Conservation (phyloP, 2,329 filamentous ascomycete genomes). For the Thelonectria rubi region DNA sequence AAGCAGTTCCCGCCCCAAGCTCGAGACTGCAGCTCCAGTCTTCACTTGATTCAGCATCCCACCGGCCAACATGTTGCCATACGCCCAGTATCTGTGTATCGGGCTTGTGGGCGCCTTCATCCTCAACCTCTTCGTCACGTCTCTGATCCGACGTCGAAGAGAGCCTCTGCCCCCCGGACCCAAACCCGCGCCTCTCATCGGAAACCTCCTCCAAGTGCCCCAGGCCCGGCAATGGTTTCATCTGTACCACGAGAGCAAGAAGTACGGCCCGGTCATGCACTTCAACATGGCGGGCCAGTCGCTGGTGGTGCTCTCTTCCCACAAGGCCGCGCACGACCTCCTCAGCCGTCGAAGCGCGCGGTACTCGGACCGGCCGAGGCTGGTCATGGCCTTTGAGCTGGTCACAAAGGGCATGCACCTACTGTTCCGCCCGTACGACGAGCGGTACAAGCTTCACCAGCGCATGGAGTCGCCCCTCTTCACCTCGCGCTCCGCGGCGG, state of each 20-base stretch:
- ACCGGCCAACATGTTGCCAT: background rate
- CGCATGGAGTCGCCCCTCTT: constrained; percentile 50
- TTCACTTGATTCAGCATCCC: background rate
- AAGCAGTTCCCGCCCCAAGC: background rate
- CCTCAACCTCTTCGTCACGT: background rate
- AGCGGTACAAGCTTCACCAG: constrained; percentile 50
- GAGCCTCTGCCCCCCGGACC: constrained; percentile 46
- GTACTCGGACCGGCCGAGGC: constrained; percentile 39
- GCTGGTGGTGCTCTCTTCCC: constrained; percentile 34
- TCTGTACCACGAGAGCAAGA: constrained; percentile 55
- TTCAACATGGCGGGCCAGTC: constrained; percentile 35
- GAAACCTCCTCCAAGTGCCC: constrained; percentile 39
- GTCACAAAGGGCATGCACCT: constrained; percentile 49
- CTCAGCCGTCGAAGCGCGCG: constrained; percentile 28
- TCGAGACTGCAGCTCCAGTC: background rate
- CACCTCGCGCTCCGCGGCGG: constrained; percentile 39
- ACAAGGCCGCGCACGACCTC: constrained; percentile 35
- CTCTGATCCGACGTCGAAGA: background rate
- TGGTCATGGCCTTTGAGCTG: constrained; percentile 46
- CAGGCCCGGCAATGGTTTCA: constrained; percentile 64
- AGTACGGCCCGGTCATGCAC: constrained; percentile 37
- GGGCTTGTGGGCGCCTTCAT: constrained; percentile 3
- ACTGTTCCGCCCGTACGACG: constrained; percentile 53
- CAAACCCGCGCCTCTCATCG: constrained; percentile 32
- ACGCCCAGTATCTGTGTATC: background rate